These are phyloP conservation scores for Parasarocladium wereldwijsianum DNA, from an alignment of 2,329 filamentous ascomycete genomes.

Conservation along the genomic window DNA sequence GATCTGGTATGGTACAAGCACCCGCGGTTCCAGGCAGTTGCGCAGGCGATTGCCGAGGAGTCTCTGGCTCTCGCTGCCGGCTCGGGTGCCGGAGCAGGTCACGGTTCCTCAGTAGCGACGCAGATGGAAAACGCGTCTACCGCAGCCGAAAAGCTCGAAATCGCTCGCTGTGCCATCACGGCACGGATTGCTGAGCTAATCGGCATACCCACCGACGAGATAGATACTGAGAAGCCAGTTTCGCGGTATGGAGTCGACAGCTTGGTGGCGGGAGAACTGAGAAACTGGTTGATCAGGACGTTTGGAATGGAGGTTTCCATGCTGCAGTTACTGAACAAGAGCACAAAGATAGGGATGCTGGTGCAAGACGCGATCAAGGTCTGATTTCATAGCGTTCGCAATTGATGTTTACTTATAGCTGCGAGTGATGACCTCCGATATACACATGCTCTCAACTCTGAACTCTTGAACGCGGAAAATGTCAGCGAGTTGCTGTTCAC, in stretches of 20 bases:
- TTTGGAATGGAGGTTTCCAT: slow-evolving; percentile 20
- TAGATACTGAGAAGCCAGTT: slow-evolving; percentile 13
- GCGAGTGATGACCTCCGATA: too few relatives aligned
- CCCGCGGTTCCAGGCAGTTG: background rate
- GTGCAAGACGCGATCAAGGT: too few relatives aligned
- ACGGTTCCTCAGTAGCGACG: background rate
- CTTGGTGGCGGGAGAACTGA: slow-evolving; percentile 24
- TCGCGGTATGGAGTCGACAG: slow-evolving; percentile 22
- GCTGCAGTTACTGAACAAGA: slow-evolving; percentile 5
- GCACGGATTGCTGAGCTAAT: slow-evolving; percentile 8
- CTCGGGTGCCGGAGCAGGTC: background rate
- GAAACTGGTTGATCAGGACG: slow-evolving; percentile 18
- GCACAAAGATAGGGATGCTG: too few relatives aligned
- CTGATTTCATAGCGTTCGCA: too few relatives aligned
- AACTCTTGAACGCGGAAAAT: too few relatives aligned
- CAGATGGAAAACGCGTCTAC: slow-evolving; percentile 1
- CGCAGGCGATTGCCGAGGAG: slow-evolving; percentile 1
- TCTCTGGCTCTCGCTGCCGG: background rate
- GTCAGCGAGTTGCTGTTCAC: too few relatives aligned
- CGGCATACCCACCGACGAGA: slow-evolving; percentile 11
- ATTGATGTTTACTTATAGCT: too few relatives aligned
- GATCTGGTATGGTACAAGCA: slow-evolving; percentile 5
- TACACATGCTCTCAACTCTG: too few relatives aligned
- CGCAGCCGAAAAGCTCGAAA: slow-evolving; percentile 1
- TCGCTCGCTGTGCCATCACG: slow-evolving; percentile 6